Evolutionary conservation across 108 stramenopile species (phyloP).

Genomic region (Cyclotella sp.): DNA sequence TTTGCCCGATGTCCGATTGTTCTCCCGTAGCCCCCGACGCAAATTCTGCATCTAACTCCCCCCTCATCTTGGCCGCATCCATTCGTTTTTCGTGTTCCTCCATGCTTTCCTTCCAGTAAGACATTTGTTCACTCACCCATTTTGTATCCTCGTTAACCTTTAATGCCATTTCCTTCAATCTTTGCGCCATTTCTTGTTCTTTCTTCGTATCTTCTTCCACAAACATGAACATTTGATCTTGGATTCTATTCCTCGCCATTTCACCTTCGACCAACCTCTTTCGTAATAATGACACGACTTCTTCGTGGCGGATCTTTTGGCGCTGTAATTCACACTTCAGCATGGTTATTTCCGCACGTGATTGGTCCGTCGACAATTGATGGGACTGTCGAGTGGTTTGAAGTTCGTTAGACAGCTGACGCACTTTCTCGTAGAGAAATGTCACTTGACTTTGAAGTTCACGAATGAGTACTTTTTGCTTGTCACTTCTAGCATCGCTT

Average conservation of each 20-base stretch:
- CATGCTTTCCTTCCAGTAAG: constrained; percentile 37
- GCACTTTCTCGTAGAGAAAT: constrained; percentile 14
- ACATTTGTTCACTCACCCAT: constrained; percentile 42
- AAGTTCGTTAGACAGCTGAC: constrained; percentile 28
- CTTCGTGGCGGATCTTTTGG: constrained; percentile 31
- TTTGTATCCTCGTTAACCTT: constrained; percentile 20
- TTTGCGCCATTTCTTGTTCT: constrained; percentile 13
- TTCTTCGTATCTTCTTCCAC: constrained; percentile 18
- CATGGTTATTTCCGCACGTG: constrained; percentile 30
- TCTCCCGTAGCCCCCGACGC: neutral
- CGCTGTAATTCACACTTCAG: constrained; percentile 22
- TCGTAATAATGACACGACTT: constrained; percentile 24
- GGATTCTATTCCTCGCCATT: constrained; percentile 35
- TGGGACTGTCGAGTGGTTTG: constrained; percentile 26
- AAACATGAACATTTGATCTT: constrained; percentile 21
- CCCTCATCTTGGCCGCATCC: constrained; percentile 31
- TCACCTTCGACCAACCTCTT: constrained; percentile 37
- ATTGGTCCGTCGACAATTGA: constrained; percentile 36
- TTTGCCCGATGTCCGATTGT: no score
- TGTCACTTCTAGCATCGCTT: no score
- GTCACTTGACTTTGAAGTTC: constrained; percentile 7
- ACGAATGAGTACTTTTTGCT: neutral
- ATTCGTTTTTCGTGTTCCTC: constrained; percentile 17
- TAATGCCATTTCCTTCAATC: constrained; percentile 22
- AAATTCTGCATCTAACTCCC: constrained; percentile 24